Evolutionary conservation across 2,329 filamentous ascomycete genomes (phyloP), one percentile per base, ranked within the genome.

Genomic region (Hypocreales sp.): DNA sequence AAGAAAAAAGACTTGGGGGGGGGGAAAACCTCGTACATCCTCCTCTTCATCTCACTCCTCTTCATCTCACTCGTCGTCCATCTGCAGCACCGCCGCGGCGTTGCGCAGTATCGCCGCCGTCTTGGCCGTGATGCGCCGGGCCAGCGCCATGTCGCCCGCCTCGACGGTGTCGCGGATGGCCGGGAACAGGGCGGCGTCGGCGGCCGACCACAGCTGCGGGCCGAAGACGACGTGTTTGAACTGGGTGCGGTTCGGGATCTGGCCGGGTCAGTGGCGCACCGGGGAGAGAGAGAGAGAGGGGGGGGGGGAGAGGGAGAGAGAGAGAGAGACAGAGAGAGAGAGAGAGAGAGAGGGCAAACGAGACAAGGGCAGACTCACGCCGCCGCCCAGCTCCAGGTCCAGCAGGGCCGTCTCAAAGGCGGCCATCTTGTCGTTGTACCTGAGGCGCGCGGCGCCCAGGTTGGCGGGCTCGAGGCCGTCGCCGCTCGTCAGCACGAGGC

Each of bases 171-270:
- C 86, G 31, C 82, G 67, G 30, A 94, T 79, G n/a, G 76, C 77
- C 0, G 87, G 87, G 55, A 56, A 56, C 33, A 46, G 43, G 22
- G 46, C 42, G 25, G 42, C 43, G 27, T 50, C 45, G 26, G 49
- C 40, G 26, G 40, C 40, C 7, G 74, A 75, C 77, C 82, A 86
- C 3, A 71, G 59, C 43, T 82, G 71, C 1, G 90, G 90, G 2
- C 80, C 87, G 47, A 86, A 92, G 31, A 98, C 58, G 44, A 92
- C 67, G 52, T 94, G 90, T 51, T 92, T 93, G 64, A 84, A 98
- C 54, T 95, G 90, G 5, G 79, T 80, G 37, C 87, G 75, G 40
- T 82, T 82, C 21, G 81, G 80, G 5, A 92, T 67, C 79, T 84
- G 25, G 31, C 15, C 3, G 7, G 6, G 38, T 44, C 27, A 41